Evolutionary conservation across 225 moss, liverwort and hornwort genomes (phyloP).

Genomic region (Bryoerythrophyllum caledonicum): DNA sequence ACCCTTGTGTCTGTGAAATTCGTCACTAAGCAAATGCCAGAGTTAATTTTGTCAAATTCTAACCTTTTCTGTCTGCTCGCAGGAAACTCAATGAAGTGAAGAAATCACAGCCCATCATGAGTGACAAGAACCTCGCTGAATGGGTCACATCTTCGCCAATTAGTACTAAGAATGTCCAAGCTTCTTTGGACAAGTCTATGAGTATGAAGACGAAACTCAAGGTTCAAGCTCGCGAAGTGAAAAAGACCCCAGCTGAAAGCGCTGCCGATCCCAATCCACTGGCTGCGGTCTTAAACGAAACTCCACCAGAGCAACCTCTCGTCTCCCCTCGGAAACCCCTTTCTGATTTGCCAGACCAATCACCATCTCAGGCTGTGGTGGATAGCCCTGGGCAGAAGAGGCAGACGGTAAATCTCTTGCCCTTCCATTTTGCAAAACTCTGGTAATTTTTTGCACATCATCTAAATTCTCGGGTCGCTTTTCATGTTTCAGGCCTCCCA

Average conservation of each 20-base stretch:
- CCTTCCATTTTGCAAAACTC: not conserved
- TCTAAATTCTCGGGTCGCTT: not conserved
- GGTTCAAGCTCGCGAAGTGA: conserved; percentile 16
- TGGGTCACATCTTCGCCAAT: conserved; percentile 36
- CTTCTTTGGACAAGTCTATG: not conserved
- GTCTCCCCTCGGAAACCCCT: too few species aligned
- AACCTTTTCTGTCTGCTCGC: not conserved
- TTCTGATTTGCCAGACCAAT: not conserved
- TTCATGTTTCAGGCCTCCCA: conserved; percentile 23
- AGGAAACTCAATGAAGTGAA: conserved; percentile 14
- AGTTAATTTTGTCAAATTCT: not conserved
- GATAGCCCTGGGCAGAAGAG: too few species aligned
- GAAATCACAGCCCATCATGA: conserved; percentile 12
- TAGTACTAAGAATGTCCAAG: conserved; percentile 21
- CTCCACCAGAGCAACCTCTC: too few species aligned
- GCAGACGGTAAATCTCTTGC: not conserved
- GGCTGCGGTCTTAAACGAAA: too few species aligned
- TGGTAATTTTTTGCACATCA: not conserved
- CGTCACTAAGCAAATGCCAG: not conserved
- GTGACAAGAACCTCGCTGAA: conserved; percentile 39
- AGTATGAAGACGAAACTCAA: conserved; percentile 13
- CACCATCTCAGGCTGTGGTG: not conserved
- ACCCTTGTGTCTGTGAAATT: too few species aligned
- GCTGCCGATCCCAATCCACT: not conserved
- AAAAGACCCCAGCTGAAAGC: not conserved